Evolutionary conservation across 163 green algal species (phyloP).

Genomic region (Prototheca wickerhamii): DNA sequence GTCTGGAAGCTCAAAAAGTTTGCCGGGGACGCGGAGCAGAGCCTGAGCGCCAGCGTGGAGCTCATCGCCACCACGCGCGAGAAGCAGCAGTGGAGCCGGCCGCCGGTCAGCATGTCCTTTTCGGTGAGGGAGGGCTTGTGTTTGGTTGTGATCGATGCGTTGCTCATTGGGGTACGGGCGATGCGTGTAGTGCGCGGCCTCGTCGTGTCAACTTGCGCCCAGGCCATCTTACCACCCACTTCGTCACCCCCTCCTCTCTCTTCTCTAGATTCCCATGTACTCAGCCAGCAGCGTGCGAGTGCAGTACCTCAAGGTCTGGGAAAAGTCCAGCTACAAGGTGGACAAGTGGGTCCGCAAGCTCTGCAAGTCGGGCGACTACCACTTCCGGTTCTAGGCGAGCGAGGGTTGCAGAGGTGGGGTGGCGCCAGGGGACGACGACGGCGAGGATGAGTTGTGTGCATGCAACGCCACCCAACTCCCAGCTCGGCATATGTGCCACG

Average conservation of each 20-base stretch:
- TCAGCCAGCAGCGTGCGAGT: slow-evolving; percentile 75
- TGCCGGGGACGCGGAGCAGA: slow-evolving; percentile 65
- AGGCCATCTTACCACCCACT: too few relatives aligned
- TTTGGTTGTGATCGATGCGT: not conserved
- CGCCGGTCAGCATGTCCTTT: slow-evolving; percentile 64
- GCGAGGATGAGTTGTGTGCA: not conserved
- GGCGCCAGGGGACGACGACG: too few relatives aligned
- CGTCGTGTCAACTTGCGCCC: too few relatives aligned
- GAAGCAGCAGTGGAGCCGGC: slow-evolving; percentile 68
- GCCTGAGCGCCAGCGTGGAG: slow-evolving; percentile 74
- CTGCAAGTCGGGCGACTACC: slow-evolving; percentile 68
- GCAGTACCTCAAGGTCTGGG: slow-evolving; percentile 89
- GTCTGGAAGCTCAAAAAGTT: slow-evolving; percentile 92
- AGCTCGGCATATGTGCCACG: not conserved
- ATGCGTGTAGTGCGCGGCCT: too few relatives aligned
- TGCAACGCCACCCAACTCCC: not conserved
- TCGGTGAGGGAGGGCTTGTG: slow-evolving; percentile 31
- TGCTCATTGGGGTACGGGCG: too few relatives aligned
- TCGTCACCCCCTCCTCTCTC: slow-evolving; percentile 7
- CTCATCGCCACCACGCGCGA: slow-evolving; percentile 79
- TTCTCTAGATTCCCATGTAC: slow-evolving; percentile 88
- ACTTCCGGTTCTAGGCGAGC: slow-evolving; percentile 35
- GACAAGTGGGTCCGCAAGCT: slow-evolving; percentile 85
- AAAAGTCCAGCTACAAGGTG: slow-evolving; percentile 81
- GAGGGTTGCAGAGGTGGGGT: too few relatives aligned